phyloP scores from a whole-genome alignment of 805 yeast species.

The Candida pseudofarinosa region DNA sequence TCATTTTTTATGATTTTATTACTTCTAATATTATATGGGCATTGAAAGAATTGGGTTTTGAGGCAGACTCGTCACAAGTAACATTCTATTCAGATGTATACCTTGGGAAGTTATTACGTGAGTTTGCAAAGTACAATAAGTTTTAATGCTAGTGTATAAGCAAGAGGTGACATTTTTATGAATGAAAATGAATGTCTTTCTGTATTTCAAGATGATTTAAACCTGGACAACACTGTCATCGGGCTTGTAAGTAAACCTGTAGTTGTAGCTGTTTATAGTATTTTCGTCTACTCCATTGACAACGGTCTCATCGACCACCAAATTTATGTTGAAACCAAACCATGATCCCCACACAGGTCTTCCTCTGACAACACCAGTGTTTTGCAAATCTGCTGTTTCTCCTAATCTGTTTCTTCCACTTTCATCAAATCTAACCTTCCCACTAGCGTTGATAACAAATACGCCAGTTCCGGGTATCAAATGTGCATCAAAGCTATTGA shows the following conservation, averaged over 20 bases:
- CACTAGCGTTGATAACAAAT: constrained; percentile 46
- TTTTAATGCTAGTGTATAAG: constrained; percentile 2
- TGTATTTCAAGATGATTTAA: constrained; percentile 6
- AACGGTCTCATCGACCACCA: constrained; percentile 55
- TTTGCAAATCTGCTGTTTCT: constrained; percentile 51
- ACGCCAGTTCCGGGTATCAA: constrained; percentile 62
- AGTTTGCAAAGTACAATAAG: constrained; percentile 20
- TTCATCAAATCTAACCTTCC: constrained; percentile 72
- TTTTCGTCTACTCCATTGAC: constrained; percentile 36
- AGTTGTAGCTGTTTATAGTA: constrained; percentile 57
- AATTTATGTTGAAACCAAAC: constrained; percentile 60
- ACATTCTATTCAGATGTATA: constrained; percentile 27
- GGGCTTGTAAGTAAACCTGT: constrained; percentile 63
- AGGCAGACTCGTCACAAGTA: constrained; percentile 4
- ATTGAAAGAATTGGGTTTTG: constrained; percentile 22
- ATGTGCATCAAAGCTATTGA: constrained; percentile 65
- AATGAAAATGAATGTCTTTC: constrained; percentile 1
- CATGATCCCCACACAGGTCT: constrained; percentile 65
- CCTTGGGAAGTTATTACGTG: constrained; percentile 31
- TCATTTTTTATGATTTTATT: constrained; percentile 78
- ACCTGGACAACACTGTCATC: constrained; percentile 41
- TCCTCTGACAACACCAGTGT: constrained; percentile 12
- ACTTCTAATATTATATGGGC: constrained; percentile 32
- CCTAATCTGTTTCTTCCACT: constrained; percentile 66
- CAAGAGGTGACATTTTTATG: not conserved